Percentiles rank a stretch among this genome's conserved stretches.
phyloP scores from a whole-genome alignment of 768 basidiomycete species.

The Mycena leptocephala region DNA sequence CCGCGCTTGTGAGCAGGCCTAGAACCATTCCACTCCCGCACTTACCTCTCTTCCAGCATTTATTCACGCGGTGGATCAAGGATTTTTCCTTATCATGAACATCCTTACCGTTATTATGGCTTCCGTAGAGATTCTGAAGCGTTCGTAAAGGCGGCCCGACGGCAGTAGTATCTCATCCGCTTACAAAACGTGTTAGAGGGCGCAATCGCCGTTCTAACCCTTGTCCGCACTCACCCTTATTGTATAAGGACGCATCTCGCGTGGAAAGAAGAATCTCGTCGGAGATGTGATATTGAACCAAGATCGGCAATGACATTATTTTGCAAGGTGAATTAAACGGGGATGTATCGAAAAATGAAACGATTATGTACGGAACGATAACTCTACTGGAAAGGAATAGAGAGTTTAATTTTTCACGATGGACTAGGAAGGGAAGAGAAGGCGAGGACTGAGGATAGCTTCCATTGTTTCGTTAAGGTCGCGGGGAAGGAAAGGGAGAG shows the following conservation, averaged over 20 bases:
- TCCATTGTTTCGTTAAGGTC: constrained; percentile 13
- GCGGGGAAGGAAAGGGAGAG: constrained; percentile 24
- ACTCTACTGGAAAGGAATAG: constrained; percentile 1
- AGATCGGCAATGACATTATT: constrained; percentile 10
- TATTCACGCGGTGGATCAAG: constrained; percentile 31
- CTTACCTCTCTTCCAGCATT: constrained; percentile 14
- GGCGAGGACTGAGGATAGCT: constrained; percentile 15
- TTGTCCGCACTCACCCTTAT: not conserved
- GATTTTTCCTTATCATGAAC: constrained; percentile 19
- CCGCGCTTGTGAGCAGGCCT: constrained; percentile 49
- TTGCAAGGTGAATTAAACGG: constrained; percentile 5
- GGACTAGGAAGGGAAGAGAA: constrained; percentile 10
- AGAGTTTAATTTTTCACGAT: not conserved
- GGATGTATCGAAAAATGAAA: constrained; percentile 15
- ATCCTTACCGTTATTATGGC: not conserved
- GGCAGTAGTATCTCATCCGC: constrained; percentile 17
- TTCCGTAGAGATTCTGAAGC: not conserved
- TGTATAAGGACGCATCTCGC: no score
- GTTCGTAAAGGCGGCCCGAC: not conserved
- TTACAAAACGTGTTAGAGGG: not conserved
- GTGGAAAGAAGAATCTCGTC: no score
- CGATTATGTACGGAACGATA: constrained; percentile 29
- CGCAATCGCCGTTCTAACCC: not conserved
- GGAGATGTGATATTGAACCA: not conserved
- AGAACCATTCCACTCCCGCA: not conserved